A percentile compares a stretch with the other conserved stretches of the same genome.
Evolutionary conservation across 1,284 basidiomycete genomes (phyloP).

Genomic region (Apiotrichum veenhuisii): DNA sequence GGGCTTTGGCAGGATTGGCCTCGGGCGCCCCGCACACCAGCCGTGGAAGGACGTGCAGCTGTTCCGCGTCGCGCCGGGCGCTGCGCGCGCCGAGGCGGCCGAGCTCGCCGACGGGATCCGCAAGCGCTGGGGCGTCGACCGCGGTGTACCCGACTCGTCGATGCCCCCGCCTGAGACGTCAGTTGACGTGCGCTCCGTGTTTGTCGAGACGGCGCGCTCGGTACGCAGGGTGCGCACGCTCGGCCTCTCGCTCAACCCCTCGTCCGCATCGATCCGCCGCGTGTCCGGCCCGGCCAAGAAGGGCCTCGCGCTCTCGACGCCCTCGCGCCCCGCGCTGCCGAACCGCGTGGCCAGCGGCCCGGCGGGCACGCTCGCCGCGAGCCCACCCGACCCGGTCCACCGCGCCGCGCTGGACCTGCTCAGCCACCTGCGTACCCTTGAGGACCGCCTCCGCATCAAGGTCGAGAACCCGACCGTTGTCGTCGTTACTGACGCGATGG

Average conservation of each 20-base stretch:
- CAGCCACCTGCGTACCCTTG: slow-evolving; percentile 33
- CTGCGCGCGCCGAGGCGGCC: slow-evolving; percentile 31
- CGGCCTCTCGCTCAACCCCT: slow-evolving; percentile 21
- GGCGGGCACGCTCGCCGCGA: too few species aligned
- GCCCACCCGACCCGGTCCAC: slow-evolving; percentile 10
- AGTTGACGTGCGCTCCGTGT: slow-evolving; percentile 7
- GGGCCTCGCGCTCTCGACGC: slow-evolving; percentile 27
- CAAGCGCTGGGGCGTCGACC: slow-evolving; percentile 4
- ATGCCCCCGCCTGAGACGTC: slow-evolving; percentile 14
- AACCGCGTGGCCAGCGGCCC: not conserved
- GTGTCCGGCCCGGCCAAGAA: slow-evolving; percentile 4
- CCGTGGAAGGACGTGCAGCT: slow-evolving; percentile 44
- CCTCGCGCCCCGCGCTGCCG: slow-evolving; percentile 28
- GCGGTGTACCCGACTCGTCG: slow-evolving; percentile 1
- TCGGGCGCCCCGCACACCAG: slow-evolving; percentile 12
- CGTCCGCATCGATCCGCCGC: slow-evolving; percentile 4
- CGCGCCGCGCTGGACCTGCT: slow-evolving; percentile 44
- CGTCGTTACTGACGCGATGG: slow-evolving; percentile 4
- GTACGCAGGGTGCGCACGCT: slow-evolving; percentile 35
- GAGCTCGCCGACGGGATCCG: slow-evolving; percentile 13
- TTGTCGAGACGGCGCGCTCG: slow-evolving; percentile 30
- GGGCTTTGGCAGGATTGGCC: not conserved
- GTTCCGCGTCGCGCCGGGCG: slow-evolving; percentile 25
- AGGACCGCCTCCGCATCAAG: slow-evolving; percentile 35
- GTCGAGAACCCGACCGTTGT: slow-evolving; percentile 12